Base-by-base conservation (phyloP, 257 asterid species). In the Cynanchum wilfordii region DNA sequence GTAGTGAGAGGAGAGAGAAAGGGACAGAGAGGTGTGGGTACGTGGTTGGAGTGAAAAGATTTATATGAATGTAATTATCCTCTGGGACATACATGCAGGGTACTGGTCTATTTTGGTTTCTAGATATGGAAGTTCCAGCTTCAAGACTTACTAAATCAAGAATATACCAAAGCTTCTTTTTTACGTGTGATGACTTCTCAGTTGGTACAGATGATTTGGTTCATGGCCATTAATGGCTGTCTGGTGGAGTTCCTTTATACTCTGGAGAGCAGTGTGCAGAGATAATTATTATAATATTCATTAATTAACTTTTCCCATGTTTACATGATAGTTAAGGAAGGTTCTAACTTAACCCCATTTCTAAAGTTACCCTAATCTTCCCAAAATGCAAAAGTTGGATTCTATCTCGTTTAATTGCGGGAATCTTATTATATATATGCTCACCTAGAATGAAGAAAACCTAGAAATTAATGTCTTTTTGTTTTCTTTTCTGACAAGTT, bases 191-290 rank as follows among this genome's bases (percentile, higher is more conserved):
- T 76, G 86, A 79, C 70, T 29, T 76, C 71, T 76, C 73, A 58
- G 22, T 47, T 0, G 50, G 59, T 66, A 54, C 71, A 0, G 47
- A 42, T 0, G 11, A 42, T 42, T 42, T 7, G 47, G 47, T 42
- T 56, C 1, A 29, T 13, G 38, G n/a, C 55, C 72, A 69, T 50
- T 38, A 51, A 51, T 51, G 69, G 33, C 64, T 71, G 66, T 66
- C 64, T 84, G 84, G 88, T 87, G 92, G 92, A 82, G 74, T 71
- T 77, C 84, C 87, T 88, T 83, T 88, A 80, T 81, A 71, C 90
- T 71, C 76, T 59, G 66, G 66, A 63, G 63, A 63, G 63, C 81
- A 64, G 29, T 52, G 40, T 44, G 79, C 69, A 42, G 70, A 75
- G 8, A 54, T 33, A 33, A 33, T 33, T 33, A 33, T 33, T n/a